Evolutionary conservation across 2,329 filamentous ascomycete species (phyloP).

Genomic region (Scorias spongiosa): DNA sequence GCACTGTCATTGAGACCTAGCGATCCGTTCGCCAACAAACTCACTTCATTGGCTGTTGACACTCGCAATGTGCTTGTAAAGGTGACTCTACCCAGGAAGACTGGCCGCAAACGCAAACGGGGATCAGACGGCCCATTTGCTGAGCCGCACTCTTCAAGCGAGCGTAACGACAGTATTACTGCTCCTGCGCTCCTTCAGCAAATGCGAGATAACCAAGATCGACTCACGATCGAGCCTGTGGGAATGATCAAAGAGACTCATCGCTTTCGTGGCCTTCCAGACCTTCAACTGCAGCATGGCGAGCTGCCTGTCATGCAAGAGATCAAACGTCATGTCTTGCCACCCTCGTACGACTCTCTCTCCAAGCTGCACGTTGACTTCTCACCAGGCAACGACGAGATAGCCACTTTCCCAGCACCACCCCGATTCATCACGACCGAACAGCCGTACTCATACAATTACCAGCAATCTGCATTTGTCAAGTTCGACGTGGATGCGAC

Average conservation of each 20-base stretch:
- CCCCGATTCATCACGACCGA: conserved; percentile 15
- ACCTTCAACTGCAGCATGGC: conserved; percentile 47
- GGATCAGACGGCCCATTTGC: conserved; percentile 48
- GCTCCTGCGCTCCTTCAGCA: conserved; percentile 16
- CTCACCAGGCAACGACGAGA: conserved; percentile 50
- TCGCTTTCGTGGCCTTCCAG: conserved; percentile 70
- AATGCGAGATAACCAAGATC: conserved; percentile 15
- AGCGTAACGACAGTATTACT: conserved; percentile 6
- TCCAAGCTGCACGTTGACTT: conserved; percentile 53
- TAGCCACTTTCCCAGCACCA: conserved; percentile 33
- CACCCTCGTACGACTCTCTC: conserved; percentile 46
- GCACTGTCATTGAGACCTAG: conserved; percentile 67
- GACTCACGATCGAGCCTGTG: conserved; percentile 15
- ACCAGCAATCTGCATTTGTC: conserved; percentile 73
- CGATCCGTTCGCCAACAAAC: conserved; percentile 62
- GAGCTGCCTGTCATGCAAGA: conserved; percentile 47
- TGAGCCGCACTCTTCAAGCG: neutral
- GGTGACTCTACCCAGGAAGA: conserved; percentile 72
- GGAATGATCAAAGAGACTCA: conserved; percentile 63
- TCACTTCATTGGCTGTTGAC: conserved; percentile 59
- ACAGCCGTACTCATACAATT: conserved; percentile 43
- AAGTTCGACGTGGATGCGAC: conserved; percentile 42
- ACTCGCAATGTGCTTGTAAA: conserved; percentile 78
- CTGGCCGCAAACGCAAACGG: conserved; percentile 70
- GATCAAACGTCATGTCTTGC: conserved; percentile 55